phyloP scores from a whole-genome alignment of 305 asterid species.

The Fraxinus latifolia region DNA sequence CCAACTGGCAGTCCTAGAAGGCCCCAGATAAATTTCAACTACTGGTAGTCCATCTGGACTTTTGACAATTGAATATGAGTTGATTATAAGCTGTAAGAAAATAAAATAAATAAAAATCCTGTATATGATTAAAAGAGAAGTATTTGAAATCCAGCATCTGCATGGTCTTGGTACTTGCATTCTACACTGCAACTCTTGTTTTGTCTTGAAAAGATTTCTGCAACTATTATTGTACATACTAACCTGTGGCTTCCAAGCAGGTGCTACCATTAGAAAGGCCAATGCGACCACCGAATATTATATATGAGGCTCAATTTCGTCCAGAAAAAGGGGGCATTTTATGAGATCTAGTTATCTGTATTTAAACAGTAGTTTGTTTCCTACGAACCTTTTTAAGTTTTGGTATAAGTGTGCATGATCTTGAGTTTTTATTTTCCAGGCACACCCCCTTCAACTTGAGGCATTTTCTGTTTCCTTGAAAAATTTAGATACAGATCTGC shows the following conservation, averaged over 20 bases:
- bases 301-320: conserved; percentile 64
- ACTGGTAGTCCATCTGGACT: not conserved
- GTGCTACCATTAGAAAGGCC: conserved; percentile 48
- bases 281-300: conserved; percentile 37
- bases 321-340: conserved; percentile 78
- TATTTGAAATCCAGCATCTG: not conserved
- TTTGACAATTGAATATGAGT: conserved; percentile 2
- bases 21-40: not conserved
- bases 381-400: not conserved
- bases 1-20: not conserved
- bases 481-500: conserved; percentile 45
- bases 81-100: not conserved
- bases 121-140: not conserved
- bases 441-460: conserved; percentile 84
- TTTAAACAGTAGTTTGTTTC: conserved; percentile 22
- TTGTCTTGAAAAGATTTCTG: not conserved
- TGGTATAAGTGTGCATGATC: conserved; percentile 24
- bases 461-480: conserved; percentile 73
- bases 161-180: not conserved
- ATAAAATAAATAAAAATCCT: not conserved
- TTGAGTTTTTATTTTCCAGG: conserved; percentile 43
- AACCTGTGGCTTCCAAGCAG: conserved; percentile 36
- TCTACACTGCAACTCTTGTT: not conserved
- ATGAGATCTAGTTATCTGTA: conserved; percentile 47
- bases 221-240: conserved; percentile 31